A percentile compares a stretch with the other conserved stretches of the same genome.
Conservation (phyloP, 163 green algal genomes). For the Trebouxia gelatinosa region DNA sequence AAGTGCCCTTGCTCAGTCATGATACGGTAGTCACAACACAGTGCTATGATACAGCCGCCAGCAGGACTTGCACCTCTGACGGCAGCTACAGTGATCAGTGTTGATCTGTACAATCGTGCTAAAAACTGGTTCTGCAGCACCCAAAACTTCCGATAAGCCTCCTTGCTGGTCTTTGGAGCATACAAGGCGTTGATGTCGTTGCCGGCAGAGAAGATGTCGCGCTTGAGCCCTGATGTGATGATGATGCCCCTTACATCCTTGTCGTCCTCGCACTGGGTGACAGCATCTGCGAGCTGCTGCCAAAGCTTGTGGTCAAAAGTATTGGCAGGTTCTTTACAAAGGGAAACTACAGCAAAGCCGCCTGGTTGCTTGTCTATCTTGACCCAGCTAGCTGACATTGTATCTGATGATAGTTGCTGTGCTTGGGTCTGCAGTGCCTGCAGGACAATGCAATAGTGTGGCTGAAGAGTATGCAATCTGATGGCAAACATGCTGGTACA, state of each 20-base stretch:
- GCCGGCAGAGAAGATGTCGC: constrained; percentile 67
- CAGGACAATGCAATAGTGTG: no score
- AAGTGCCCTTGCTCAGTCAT: constrained; percentile 61
- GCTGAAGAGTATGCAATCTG: no score
- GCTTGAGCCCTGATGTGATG: constrained; percentile 44
- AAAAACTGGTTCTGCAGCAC: constrained; percentile 50
- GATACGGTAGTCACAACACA: constrained; percentile 69
- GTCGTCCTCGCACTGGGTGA: constrained; percentile 20
- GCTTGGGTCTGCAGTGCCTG: neutral
- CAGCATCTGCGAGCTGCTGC: constrained; percentile 37
- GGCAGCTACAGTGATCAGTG: constrained; percentile 60
- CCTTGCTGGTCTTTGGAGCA: constrained; percentile 50
- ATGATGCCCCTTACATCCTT: constrained; percentile 47
- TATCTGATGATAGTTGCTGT: neutral
- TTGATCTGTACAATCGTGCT: constrained; percentile 45
- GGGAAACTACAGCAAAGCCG: constrained; percentile 38
- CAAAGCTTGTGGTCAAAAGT: constrained; percentile 54
- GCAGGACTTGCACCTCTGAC: constrained; percentile 69
- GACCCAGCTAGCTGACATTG: neutral
- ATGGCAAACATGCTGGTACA: neutral
- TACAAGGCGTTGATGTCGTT: constrained; percentile 77
- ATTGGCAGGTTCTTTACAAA: constrained; percentile 60
- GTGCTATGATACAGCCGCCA: constrained; percentile 62
- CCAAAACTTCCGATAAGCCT: constrained; percentile 53
- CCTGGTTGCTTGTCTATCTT: neutral